phyloP scores from a whole-genome alignment of 73 alveolate species.

The Paramecium octaurelia region DNA sequence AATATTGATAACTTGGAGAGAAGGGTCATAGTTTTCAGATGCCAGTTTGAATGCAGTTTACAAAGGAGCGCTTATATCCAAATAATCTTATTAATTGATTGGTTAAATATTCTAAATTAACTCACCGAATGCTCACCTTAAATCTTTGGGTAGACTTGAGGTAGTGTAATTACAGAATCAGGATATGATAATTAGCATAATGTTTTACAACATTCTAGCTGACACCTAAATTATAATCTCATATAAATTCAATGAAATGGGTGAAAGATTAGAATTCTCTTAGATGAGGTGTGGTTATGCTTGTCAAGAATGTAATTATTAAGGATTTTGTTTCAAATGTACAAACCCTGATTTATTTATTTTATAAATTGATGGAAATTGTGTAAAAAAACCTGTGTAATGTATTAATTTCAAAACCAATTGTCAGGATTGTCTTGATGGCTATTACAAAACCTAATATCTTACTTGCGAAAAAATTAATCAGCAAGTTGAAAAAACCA shows the following conservation, averaged over 20 bases:
- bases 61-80: not conserved
- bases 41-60: not conserved
- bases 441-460: not conserved
- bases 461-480: not conserved
- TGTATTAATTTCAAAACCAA: not conserved
- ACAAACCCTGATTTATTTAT: not conserved
- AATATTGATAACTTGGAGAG: not conserved
- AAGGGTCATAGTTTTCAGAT: not conserved
- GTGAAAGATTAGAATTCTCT: not conserved
- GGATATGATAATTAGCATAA: not conserved
- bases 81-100: not conserved
- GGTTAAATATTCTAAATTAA: not conserved
- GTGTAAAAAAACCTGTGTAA: not conserved
- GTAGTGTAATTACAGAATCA: not conserved
- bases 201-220: not conserved
- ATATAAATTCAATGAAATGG: not conserved
- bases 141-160: not conserved
- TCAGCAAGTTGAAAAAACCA: not conserved
- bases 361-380: not conserved
- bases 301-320: not conserved
- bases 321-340: not conserved
- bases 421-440: not conserved
- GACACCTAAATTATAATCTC: not conserved
- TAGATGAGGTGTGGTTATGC: not conserved
- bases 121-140: not conserved